These are phyloP conservation scores for Pluteus cervinus DNA, from an alignment of 768 basidiomycete genomes.

Conservation along the genomic window DNA sequence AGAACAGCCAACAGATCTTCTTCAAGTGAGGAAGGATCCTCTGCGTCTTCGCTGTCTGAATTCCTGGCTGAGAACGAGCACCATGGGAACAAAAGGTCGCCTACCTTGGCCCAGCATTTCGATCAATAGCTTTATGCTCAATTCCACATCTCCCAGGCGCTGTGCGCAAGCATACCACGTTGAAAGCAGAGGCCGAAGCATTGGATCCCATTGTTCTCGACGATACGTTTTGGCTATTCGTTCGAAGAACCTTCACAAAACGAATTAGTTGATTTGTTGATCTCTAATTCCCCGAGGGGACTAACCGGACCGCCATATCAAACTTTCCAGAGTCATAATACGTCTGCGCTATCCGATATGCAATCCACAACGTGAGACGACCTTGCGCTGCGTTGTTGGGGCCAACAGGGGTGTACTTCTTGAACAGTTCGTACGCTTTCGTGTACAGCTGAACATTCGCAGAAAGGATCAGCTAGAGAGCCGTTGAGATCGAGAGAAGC, in stretches of 20 bases:
- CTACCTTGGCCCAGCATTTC: conserved; percentile 81
- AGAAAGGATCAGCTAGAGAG: too few species aligned
- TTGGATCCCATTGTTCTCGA: conserved; percentile 72
- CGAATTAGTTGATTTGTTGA: not conserved
- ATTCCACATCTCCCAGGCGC: conserved; percentile 69
- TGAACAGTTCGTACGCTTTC: conserved; percentile 91
- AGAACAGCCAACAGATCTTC: conserved; percentile 72
- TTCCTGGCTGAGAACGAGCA: conserved; percentile 5
- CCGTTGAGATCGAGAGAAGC: not conserved
- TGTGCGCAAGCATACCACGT: conserved; percentile 84
- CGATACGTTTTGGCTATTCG: conserved; percentile 86
- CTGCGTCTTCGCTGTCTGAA: conserved; percentile 31
- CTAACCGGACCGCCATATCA: conserved; percentile 82
- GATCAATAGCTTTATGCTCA: conserved; percentile 68
- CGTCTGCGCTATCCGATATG: conserved; percentile 82
- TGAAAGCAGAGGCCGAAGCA: conserved; percentile 68
- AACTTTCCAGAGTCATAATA: conserved; percentile 78
- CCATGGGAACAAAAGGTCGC: conserved; percentile 11
- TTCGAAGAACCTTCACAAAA: conserved; percentile 80
- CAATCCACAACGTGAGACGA: conserved; percentile 85
- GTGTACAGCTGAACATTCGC: conserved; percentile 68
- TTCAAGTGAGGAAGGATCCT: conserved; percentile 47
- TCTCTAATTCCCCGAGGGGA: conserved; percentile 1
- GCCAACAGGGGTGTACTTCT: conserved; percentile 52
- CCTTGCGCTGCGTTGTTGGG: conserved; percentile 50